Percentiles rank a stretch among this genome's conserved stretches.
Conservation (phyloP, 306 rosid species). For the Cyamopsis tetragonoloba region DNA sequence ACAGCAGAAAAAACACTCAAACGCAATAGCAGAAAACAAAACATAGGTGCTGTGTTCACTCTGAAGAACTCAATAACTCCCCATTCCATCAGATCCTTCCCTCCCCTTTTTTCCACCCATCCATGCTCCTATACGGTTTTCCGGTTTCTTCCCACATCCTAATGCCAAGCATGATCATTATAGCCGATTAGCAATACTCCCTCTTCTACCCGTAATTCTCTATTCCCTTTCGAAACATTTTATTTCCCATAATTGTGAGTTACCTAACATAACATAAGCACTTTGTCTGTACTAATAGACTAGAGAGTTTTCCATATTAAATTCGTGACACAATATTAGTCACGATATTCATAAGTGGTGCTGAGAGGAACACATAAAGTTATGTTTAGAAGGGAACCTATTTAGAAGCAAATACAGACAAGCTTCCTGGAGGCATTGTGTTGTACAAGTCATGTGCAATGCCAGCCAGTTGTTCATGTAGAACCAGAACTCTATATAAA, state of each 20-base stretch:
- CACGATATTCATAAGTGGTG: not conserved
- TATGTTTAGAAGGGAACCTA: slow-evolving; percentile 17
- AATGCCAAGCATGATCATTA: not conserved
- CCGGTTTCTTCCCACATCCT: not conserved
- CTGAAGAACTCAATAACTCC: not conserved
- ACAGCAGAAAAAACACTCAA: not conserved
- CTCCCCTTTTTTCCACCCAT: not conserved
- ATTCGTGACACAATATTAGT: not conserved
- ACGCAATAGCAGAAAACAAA: not conserved
- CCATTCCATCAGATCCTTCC: not conserved
- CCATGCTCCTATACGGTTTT: not conserved
- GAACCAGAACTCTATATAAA: slow-evolving; percentile 17
- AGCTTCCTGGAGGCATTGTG: slow-evolving; percentile 21
- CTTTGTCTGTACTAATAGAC: not conserved
- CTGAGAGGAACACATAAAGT: not conserved
- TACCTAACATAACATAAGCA: not conserved
- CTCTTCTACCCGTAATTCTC: not conserved
- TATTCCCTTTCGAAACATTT: not conserved
- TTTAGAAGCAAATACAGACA: slow-evolving; percentile 13
- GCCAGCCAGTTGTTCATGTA: slow-evolving; percentile 24
- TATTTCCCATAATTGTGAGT: not conserved
- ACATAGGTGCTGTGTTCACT: not conserved
- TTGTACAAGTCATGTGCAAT: slow-evolving; percentile 22
- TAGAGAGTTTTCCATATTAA: not conserved
- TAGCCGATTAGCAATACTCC: too few relatives aligned